These are phyloP conservation scores for Termitomyces sp. DNA, from an alignment of 768 basidiomycete genomes.

Conservation along the genomic window DNA sequence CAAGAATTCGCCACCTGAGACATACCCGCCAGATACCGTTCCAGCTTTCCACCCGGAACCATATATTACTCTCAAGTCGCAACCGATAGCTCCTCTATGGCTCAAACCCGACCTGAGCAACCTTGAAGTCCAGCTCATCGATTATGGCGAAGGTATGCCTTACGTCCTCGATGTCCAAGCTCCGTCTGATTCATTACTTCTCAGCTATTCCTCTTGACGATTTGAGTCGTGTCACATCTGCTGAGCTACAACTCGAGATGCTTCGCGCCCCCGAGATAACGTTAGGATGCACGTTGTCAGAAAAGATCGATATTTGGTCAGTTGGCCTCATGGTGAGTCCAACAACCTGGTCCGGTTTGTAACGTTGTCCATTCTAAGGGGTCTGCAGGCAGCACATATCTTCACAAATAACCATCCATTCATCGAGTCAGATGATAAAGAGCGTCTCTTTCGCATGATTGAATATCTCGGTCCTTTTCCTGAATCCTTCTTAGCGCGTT, in stretches of 20 bases:
- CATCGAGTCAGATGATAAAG: neutral
- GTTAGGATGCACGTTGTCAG: neutral
- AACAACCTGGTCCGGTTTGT: neutral
- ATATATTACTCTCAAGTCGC: neutral
- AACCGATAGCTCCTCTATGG: neutral
- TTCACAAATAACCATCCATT: neutral
- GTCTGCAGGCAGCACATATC: neutral
- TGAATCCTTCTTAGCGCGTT: neutral
- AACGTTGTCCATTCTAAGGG: neutral
- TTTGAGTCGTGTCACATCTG: neutral
- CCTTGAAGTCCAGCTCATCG: neutral
- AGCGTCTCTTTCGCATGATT: neutral
- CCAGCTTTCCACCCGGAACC: neutral
- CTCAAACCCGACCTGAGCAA: neutral
- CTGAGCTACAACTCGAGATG: neutral
- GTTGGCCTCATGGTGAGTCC: neutral
- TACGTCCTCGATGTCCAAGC: neutral
- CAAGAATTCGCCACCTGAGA: neutral
- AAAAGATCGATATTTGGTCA: slow-evolving; percentile 3
- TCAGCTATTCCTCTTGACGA: neutral
- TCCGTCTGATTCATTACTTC: neutral
- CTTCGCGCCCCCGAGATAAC: neutral
- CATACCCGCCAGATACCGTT: neutral
- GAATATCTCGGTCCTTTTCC: neutral
- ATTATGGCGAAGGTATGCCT: neutral